These are phyloP conservation scores for Thermomyces lanuginosus DNA, from an alignment of 2,329 filamentous ascomycete species.

Conservation along the genomic window DNA sequence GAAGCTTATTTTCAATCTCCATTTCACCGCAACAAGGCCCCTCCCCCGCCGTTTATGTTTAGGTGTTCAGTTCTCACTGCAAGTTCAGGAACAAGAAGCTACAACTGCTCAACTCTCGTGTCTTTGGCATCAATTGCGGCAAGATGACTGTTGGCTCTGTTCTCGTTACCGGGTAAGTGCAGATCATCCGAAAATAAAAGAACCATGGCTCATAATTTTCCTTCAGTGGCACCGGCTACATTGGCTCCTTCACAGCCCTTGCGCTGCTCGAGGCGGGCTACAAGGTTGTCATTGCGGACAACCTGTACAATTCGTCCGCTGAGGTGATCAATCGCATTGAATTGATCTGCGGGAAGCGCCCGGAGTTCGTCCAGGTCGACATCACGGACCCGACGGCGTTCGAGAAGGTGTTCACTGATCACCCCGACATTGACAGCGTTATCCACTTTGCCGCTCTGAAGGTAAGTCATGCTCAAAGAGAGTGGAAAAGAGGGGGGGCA, in stretches of 20 bases:
- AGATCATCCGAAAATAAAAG: slow-evolving; percentile 2
- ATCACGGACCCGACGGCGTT: slow-evolving; percentile 71
- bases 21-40: too few species aligned
- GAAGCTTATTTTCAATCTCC: too few species aligned
- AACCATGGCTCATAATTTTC: background rate
- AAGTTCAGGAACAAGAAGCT: too few species aligned
- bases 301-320: slow-evolving; percentile 87
- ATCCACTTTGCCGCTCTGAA: slow-evolving; percentile 98
- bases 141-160: slow-evolving; percentile 72
- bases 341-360: slow-evolving; percentile 75
- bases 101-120: slow-evolving; percentile 2
- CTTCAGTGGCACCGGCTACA: slow-evolving; percentile 87
- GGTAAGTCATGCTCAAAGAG: slow-evolving; percentile 37
- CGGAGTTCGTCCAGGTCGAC: slow-evolving; percentile 70
- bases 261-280: slow-evolving; percentile 86
- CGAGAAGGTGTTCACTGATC: slow-evolving; percentile 71
- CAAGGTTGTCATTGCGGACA: slow-evolving; percentile 93
- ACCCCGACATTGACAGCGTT: slow-evolving; percentile 91
- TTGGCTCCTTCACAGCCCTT: slow-evolving; percentile 90
- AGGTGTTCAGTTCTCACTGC: too few species aligned
- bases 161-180: slow-evolving; percentile 71
- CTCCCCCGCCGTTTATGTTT: too few species aligned
- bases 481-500: background rate
- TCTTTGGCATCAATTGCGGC: slow-evolving; percentile 3
- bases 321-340: slow-evolving; percentile 91